These are phyloP conservation scores for Tricholoma terreum DNA, from an alignment of 768 basidiomycete species.

Conservation along the genomic window DNA sequence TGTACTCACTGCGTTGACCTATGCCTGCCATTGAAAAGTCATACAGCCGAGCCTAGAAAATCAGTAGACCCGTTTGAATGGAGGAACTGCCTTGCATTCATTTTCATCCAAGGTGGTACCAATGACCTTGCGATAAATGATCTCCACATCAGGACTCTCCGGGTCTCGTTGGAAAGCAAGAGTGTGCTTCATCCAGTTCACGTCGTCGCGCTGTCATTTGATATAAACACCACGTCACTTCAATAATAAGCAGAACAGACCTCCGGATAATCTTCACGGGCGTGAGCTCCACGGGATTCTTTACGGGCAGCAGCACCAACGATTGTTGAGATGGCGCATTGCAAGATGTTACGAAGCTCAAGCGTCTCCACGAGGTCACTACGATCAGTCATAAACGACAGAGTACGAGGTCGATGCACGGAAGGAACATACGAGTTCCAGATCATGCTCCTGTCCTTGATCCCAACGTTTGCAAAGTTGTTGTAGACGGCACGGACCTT, in stretches of 20 bases:
- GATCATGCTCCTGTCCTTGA: slow-evolving; percentile 99
- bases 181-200: slow-evolving; percentile 93
- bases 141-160: slow-evolving; percentile 75
- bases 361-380: slow-evolving; percentile 97
- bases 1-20: background rate
- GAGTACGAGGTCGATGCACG: slow-evolving; percentile 1
- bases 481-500: slow-evolving; percentile 86
- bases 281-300: slow-evolving; percentile 98
- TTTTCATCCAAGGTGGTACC: slow-evolving; percentile 86
- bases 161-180: slow-evolving; percentile 88
- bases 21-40: background rate
- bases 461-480: slow-evolving; percentile 86
- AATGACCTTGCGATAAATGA: slow-evolving; percentile 89
- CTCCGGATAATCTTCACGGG: slow-evolving; percentile 97
- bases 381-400: slow-evolving; percentile 7
- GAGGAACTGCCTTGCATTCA: slow-evolving; percentile 96
- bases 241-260: slow-evolving; percentile 37
- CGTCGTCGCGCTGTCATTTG: slow-evolving; percentile 75
- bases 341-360: slow-evolving; percentile 93
- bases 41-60: background rate
- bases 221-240: background rate
- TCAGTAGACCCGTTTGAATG: slow-evolving; percentile 96
- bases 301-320: slow-evolving; percentile 89
- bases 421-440: slow-evolving; percentile 86
- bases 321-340: slow-evolving; percentile 95